A percentile compares a stretch with the other conserved stretches of the same genome.
Conservation (phyloP, 1,284 basidiomycete genomes). For the Singerocomus inundabilis region DNA sequence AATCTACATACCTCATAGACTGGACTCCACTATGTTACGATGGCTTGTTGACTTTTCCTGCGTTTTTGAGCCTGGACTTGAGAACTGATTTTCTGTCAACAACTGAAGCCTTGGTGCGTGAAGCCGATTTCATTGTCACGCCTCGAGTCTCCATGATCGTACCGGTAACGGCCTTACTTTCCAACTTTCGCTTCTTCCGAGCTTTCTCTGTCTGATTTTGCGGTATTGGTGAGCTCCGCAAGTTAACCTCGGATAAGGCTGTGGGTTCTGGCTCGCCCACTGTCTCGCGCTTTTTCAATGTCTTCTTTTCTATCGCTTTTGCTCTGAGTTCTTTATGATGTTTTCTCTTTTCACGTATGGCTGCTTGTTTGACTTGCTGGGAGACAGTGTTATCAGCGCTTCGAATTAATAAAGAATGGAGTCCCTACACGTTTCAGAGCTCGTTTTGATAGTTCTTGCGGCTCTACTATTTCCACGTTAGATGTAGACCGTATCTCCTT, state of each 20-base stretch:
- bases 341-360: conserved; percentile 41
- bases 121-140: conserved; percentile 1
- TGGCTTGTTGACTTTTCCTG: neutral
- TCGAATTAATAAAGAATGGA: neutral
- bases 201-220: conserved; percentile 3
- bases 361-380: conserved; percentile 43
- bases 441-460: conserved; percentile 46
- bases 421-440: conserved; percentile 52
- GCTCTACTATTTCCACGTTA: neutral
- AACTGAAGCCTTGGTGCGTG: neutral
- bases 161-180: neutral
- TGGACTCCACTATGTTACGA: conserved; percentile 8
- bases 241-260: neutral
- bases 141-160: neutral
- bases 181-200: conserved; percentile 19
- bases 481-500: conserved; percentile 27
- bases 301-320: conserved; percentile 30
- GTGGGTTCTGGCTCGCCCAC: neutral
- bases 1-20: conserved; percentile 4
- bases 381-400: conserved; percentile 3
- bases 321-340: conserved; percentile 36
- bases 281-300: conserved; percentile 2
- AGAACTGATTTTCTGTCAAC: conserved; percentile 4
- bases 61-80: conserved; percentile 2
- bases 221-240: neutral